Base-by-base conservation (phyloP, 2,329 filamentous ascomycete species). In the Neofusicoccum laricinum region DNA sequence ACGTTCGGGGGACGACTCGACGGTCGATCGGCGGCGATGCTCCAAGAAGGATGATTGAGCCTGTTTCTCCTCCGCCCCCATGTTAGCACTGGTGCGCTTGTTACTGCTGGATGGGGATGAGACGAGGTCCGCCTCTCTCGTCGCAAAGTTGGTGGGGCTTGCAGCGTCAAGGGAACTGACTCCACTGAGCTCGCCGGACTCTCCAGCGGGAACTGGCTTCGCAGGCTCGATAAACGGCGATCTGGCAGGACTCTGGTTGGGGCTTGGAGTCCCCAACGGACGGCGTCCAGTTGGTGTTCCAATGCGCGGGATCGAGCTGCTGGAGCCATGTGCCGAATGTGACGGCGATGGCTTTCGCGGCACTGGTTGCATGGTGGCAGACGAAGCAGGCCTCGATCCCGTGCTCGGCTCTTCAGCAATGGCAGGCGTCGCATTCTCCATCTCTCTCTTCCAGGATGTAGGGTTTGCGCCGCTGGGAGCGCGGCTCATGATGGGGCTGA, bases 401-500 rank as follows among this genome's bases (percentile, higher is more conserved):
- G 71, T 74, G 65, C 77, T 71, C 65, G 80, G 76, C 66, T 86
- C 84, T 71, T 88, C 85, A 30, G 79, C 78, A 67, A 88, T 87
- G 1, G 82, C 82, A 45, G 85, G 82, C 3, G 85, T 85, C 53
- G 72, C 72, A 67, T 70, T 70, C 40, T 77, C 77, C 73, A 67
- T 76, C 68, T 67, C 78, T 67, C 64, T 59, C 38, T 51, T 64
- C 63, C 45, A 51, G 30, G 43, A 43, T 5, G 43, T 61, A n/a
- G 63, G 62, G n/a, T 51, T 48, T 61, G 75, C 77, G 53, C 76
- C 75, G 65, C 82, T 82, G 5, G 84, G 80, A n/a, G 81, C 83
- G 59, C 80, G 78, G 67, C 81, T 84, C 73, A 90, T 88, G 62
- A 90, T 90, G 1, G 88, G 88, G 70, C 87, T 89, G 67, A 90